Evolutionary conservation across 305 asterid genomes (phyloP).

Genomic region (Fraxinus dipetala): DNA sequence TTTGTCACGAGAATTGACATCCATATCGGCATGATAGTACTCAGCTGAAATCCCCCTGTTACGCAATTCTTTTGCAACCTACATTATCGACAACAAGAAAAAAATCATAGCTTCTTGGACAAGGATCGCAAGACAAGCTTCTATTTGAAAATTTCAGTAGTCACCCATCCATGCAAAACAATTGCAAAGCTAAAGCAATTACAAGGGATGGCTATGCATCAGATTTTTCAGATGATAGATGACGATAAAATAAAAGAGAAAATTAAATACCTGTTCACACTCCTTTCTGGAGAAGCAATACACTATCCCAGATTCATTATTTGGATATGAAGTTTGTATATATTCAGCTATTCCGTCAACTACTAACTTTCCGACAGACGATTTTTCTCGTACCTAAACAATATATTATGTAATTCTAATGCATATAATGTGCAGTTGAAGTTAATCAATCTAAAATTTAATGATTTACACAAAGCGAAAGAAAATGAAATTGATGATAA

Average conservation of each 20-base stretch:
- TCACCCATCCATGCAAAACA: conserved; percentile 6
- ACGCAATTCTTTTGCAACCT: conserved; percentile 88
- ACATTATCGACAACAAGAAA: conserved; percentile 29
- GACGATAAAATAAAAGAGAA: background rate
- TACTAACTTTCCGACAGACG: conserved; percentile 68
- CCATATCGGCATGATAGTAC: conserved; percentile 94
- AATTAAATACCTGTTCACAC: conserved; percentile 76
- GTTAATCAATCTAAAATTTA: conserved; percentile 11
- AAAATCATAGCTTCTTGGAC: background rate
- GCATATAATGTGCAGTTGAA: conserved; percentile 17
- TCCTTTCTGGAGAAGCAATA: conserved; percentile 97
- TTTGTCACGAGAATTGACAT: conserved; percentile 73
- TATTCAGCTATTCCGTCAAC: conserved; percentile 82
- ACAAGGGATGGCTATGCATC: background rate
- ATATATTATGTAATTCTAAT: conserved; percentile 14
- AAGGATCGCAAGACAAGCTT: conserved; percentile 12
- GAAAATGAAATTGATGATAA: conserved; percentile 17
- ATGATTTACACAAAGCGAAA: conserved; percentile 17
- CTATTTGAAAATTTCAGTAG: conserved; percentile 7
- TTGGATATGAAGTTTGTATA: conserved; percentile 71
- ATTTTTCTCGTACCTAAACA: conserved; percentile 73
- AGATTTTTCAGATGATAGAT: conserved; percentile 2
- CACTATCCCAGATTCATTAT: conserved; percentile 90
- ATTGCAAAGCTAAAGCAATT: background rate
- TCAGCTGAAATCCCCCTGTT: conserved; percentile 78